Base-by-base conservation (phyloP, 345 rosid species). In the Citrus maxima region DNA sequence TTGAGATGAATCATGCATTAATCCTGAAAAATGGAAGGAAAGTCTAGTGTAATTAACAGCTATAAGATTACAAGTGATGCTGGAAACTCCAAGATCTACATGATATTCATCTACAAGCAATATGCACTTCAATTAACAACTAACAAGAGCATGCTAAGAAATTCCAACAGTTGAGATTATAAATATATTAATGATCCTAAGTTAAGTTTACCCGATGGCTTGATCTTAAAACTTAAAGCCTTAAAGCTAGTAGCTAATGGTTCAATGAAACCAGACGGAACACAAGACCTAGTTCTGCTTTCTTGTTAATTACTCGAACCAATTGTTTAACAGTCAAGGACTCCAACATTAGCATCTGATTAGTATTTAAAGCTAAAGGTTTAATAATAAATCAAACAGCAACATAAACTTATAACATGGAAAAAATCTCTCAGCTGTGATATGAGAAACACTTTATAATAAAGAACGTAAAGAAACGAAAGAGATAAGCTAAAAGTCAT, bases 21-120 rank as follows among this genome's bases (percentile, higher is more conserved):
- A 55, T 21, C 71, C 78, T 75, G 62, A 64, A 32, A 75, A 63
- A 25, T 37, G 42, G 30, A 25, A 64, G 28, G 37, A 74, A 42
- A 63, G 46, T 28, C 0, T 10, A 28, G 30, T 28, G 30, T 4
- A 42, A 27, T 74, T 62, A 63, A n/a, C 42, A 74, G 30, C 68
- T 10, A 74, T 21, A 62, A 74, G 25, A 28, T 10, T 74, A 27
- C 69, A 62, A 62, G 22, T 1, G 70, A 74, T 10, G 10, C 42
- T 19, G 28, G 10, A 28, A 28, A 71, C 61, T 14, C 42, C 40
- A 62, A 63, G 24, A 18, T 24, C 35, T 14, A 70, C 18, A 30
- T 28, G 38, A 9, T 25, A 61, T 40, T 25, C 56, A 40, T 34
- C 16, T 5, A 35, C 24, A 73, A 14, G 32, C 19, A 27, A 60